Evolutionary conservation across 2,329 filamentous ascomycete genomes (phyloP), one percentile per base, ranked within the genome.

Genomic region (Neonectria faginata): DNA sequence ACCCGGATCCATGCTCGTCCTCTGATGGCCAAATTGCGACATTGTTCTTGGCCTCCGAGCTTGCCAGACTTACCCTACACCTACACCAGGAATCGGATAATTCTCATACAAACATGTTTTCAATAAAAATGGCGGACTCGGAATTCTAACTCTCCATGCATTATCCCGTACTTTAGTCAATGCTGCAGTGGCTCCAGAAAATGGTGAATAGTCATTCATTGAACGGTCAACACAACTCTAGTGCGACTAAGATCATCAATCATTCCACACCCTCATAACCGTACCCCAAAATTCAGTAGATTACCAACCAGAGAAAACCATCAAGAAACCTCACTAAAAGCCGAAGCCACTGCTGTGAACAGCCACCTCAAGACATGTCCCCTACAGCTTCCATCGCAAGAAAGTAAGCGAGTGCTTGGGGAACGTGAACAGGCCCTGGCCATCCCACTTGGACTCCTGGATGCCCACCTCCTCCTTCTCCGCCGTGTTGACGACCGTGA

Each of bases 381-480:
- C 18, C 29, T 67, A 74, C 55, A 78, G 81, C 57, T 91, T 92
- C 74, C 84, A 86, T 56, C 85, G 82, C 71, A 94, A 75, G 78
- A 94, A 79, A 3, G 89, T 92, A 51, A 94, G 83, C 3, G 90
- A 92, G 75, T 91, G 87, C 80, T 89, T 92, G 1, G 84, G 82
- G 77, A 94, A 94, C 2, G 79, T 85, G 73, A 87, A 93, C 47
- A 79, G 76, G 1, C 87, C 89, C 74, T 85, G 78, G 0, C 86
- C 89, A 73, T 89, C 82, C 91, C 91, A 93, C 47, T 79, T 85
- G 14, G 71, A 66, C 68, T 78, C 76, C 57, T 67, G 63, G 2
- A 78, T 73, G 1, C 68, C 81, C 12, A 93, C 90, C 60, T 88
- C 86, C 73, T 92, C 82, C 70, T 87, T 85, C 3, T 82, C 85